These are phyloP conservation scores for Collybiopsis confluens DNA, from an alignment of 768 basidiomycete species.

Conservation along the genomic window DNA sequence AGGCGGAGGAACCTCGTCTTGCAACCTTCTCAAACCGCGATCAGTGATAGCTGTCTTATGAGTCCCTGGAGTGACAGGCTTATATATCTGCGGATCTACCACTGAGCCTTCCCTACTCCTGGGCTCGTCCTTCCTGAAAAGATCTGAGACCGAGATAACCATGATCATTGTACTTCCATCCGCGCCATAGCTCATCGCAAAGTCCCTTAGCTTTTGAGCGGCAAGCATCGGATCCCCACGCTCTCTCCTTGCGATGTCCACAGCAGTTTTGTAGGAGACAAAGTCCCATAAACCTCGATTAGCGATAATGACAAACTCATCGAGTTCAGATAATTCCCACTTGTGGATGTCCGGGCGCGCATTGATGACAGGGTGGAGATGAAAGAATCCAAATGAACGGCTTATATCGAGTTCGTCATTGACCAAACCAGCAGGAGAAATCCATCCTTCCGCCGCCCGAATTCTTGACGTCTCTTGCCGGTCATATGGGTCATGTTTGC, in stretches of 20 bases:
- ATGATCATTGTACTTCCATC: constrained; percentile 96
- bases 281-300: constrained; percentile 93
- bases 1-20: constrained; percentile 79
- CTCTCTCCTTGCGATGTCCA: constrained; percentile 87
- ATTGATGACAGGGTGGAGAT: constrained; percentile 86
- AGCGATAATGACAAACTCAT: constrained; percentile 95
- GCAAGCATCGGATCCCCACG: constrained; percentile 66
- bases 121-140: constrained; percentile 45
- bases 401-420: constrained; percentile 91
- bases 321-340: constrained; percentile 70
- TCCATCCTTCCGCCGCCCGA: constrained; percentile 88
- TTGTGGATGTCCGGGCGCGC: constrained; percentile 75
- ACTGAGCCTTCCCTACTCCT: constrained; percentile 31
- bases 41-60: constrained; percentile 57
- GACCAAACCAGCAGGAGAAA: constrained; percentile 85
- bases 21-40: constrained; percentile 57
- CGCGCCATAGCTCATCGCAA: constrained; percentile 95
- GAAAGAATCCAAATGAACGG: constrained; percentile 91
- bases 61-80: constrained; percentile 12
- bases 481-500: constrained; percentile 88
- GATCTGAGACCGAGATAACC: constrained; percentile 82
- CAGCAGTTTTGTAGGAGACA: constrained; percentile 91
- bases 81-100: constrained; percentile 34
- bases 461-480: constrained; percentile 82
- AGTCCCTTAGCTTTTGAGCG: constrained; percentile 93